Percentiles rank a stretch among this genome's conserved stretches.
Evolutionary conservation across 345 rosid genomes (phyloP).

Genomic region (Conringia planisiliqua): DNA sequence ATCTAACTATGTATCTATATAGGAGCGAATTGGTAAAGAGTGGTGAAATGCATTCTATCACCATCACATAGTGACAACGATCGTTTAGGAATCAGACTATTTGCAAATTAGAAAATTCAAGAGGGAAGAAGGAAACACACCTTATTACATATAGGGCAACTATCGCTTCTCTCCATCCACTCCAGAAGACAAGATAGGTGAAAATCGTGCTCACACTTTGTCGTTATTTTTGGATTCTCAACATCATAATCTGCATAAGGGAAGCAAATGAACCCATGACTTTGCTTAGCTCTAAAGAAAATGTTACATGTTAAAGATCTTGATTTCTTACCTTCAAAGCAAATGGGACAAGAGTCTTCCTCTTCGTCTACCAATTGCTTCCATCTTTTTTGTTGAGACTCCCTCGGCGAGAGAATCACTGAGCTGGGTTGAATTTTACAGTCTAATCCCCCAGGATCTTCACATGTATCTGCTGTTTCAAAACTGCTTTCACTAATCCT

Average conservation of each 20-base stretch:
- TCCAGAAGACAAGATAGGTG: conserved; percentile 86
- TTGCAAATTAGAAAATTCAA: not conserved
- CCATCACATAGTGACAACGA: not conserved
- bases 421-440: conserved; percentile 46
- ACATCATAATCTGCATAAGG: conserved; percentile 61
- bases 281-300: not conserved
- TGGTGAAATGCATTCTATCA: not conserved
- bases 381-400: conserved; percentile 31
- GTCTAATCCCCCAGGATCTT: conserved; percentile 36
- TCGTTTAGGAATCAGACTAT: not conserved
- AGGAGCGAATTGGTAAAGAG: not conserved
- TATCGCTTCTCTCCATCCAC: conserved; percentile 91
- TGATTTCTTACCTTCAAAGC: conserved; percentile 68
- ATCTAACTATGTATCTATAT: not conserved
- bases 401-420: conserved; percentile 44
- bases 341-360: conserved; percentile 82
- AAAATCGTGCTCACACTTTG: conserved; percentile 79
- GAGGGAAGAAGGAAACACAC: conserved; percentile 36
- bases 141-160: conserved; percentile 89
- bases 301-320: not conserved
- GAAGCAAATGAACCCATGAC: not conserved
- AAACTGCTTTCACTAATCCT: conserved; percentile 44
- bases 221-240: conserved; percentile 77
- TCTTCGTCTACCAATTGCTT: conserved; percentile 51
- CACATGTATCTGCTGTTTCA: conserved; percentile 37